phyloP scores from a whole-genome alignment of 192 early-diverging fungal species.

The Gaertneriomyces sp. region DNA sequence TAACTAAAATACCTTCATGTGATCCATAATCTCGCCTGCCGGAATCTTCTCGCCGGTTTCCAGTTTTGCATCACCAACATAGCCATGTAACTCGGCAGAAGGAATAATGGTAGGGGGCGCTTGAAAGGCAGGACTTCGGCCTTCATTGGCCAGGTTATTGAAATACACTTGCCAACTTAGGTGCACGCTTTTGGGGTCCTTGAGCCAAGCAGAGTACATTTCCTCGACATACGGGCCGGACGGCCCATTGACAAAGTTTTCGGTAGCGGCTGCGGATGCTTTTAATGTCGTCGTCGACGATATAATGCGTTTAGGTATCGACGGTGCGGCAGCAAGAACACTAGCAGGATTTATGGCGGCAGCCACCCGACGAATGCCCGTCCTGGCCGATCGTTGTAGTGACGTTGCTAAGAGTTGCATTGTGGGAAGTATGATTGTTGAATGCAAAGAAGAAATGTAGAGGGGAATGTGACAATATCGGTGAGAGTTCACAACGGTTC shows the following conservation, averaged over 20 bases:
- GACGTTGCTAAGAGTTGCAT: not conserved
- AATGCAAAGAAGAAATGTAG: no score
- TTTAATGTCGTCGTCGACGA: constrained; percentile 4
- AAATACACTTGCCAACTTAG: constrained; percentile 98
- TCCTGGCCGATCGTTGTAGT: not conserved
- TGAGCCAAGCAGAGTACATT: constrained; percentile 91
- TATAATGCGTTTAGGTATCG: not conserved
- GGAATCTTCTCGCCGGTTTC: constrained; percentile 52
- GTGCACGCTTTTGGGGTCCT: constrained; percentile 87
- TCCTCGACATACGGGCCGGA: constrained; percentile 87
- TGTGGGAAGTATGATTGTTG: no score
- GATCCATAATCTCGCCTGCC: constrained; percentile 77
- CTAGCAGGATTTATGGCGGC: not conserved
- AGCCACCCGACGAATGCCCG: not conserved
- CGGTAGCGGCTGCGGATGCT: constrained; percentile 6
- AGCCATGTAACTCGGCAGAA: constrained; percentile 32
- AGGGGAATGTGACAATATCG: no score
- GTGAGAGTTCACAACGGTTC: no score
- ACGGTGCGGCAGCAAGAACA: not conserved
- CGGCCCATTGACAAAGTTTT: constrained; percentile 78
- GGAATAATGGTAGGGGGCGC: constrained; percentile 78
- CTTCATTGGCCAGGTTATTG: constrained; percentile 46
- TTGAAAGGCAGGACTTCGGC: constrained; percentile 61
- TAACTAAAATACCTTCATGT: constrained; percentile 69
- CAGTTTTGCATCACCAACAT: constrained; percentile 33